Percentiles rank a stretch among this genome's conserved stretches.
Evolutionary conservation across 176 grass and related monocot species (phyloP).

Genomic region (Cocos nucifera): DNA sequence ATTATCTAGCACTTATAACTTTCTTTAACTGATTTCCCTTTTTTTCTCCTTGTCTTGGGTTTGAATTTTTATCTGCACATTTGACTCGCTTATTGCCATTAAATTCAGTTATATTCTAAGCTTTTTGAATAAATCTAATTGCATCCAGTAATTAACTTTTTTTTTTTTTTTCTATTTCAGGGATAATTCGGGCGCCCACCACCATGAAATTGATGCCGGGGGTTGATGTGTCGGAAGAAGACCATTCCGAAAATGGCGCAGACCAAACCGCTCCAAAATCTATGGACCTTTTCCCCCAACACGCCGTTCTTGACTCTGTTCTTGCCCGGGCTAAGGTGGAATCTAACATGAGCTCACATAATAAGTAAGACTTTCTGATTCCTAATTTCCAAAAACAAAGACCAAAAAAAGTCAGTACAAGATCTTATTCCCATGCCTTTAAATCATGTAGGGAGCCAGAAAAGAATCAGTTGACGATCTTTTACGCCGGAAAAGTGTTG

Average conservation of each 20-base stretch:
- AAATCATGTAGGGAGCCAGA: constrained; percentile 14
- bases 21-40: too few relatives aligned
- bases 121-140: too few relatives aligned
- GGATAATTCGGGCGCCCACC: background rate
- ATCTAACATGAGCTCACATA: background rate
- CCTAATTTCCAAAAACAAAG: too few relatives aligned
- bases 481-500: constrained; percentile 44
- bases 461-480: constrained; percentile 39
- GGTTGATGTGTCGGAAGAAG: background rate
- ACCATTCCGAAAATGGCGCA: background rate
- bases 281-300: background rate
- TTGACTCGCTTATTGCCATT: too few relatives aligned
- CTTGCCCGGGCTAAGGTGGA: background rate
- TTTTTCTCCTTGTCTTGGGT: too few relatives aligned
- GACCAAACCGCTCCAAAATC: constrained; percentile 7
- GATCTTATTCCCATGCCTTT: too few relatives aligned
- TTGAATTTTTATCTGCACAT: too few relatives aligned
- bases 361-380: constrained; percentile 1
- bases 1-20: too few relatives aligned
- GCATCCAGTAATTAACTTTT: too few relatives aligned
- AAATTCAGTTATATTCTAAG: too few relatives aligned
- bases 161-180: too few relatives aligned
- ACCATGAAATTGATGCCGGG: constrained; percentile 14
- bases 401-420: too few relatives aligned
- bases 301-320: background rate